phyloP scores from a whole-genome alignment of 441 rosid genomes.

The Gossypium davidsonii region DNA sequence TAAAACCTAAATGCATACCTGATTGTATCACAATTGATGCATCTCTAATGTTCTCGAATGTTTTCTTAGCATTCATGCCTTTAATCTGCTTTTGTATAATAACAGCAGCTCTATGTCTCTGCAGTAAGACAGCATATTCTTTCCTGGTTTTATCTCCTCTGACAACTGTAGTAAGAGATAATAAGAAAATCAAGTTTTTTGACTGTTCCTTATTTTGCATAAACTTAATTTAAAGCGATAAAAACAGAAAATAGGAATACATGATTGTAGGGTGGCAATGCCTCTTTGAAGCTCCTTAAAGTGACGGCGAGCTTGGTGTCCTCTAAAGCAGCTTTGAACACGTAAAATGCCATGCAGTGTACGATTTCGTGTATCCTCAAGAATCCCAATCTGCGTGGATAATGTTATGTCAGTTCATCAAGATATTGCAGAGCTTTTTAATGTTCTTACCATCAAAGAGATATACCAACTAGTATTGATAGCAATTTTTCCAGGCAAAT shows the following conservation, averaged over 20 bases:
- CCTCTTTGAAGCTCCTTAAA: constrained; percentile 61
- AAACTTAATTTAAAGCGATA: background rate
- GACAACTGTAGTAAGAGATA: constrained; percentile 46
- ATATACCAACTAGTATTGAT: background rate
- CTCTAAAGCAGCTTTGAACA: constrained; percentile 94
- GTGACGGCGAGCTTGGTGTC: constrained; percentile 69
- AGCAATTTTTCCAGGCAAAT: background rate
- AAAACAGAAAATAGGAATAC: constrained; percentile 32
- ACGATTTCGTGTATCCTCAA: constrained; percentile 92
- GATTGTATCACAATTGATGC: constrained; percentile 72
- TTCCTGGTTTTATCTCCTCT: constrained; percentile 72
- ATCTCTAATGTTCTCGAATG: constrained; percentile 37
- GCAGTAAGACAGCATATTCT: constrained; percentile 50
- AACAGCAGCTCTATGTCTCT: constrained; percentile 81
- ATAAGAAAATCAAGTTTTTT: constrained; percentile 8
- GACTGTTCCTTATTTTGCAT: background rate
- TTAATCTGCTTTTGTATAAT: constrained; percentile 63
- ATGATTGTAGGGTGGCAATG: constrained; percentile 69
- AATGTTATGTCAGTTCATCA: background rate
- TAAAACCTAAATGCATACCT: constrained; percentile 35
- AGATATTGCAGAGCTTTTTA: background rate
- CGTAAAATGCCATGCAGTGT: constrained; percentile 93
- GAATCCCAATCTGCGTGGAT: constrained; percentile 79
- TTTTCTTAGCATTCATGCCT: constrained; percentile 40
- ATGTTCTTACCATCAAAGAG: background rate